Evolutionary conservation across 352 stramenopile species (phyloP).

Genomic region (Porosira glacialis): DNA sequence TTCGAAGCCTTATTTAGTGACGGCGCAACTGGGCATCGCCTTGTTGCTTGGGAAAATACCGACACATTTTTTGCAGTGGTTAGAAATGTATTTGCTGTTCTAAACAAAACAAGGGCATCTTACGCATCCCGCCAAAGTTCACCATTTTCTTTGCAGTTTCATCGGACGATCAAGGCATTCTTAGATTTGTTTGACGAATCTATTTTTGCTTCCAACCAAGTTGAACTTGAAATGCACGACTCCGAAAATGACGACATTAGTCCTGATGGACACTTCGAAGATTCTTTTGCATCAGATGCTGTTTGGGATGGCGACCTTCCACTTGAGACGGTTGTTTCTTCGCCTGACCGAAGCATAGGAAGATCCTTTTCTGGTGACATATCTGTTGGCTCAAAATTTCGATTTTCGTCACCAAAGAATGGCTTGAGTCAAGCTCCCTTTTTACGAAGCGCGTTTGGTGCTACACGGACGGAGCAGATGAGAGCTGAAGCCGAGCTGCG

Average conservation of each 20-base stretch:
- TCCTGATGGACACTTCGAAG: constrained; percentile 17
- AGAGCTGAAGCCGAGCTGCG: constrained; percentile 65
- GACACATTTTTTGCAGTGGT: no score
- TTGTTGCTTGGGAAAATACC: no score
- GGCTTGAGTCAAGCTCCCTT: constrained; percentile 39
- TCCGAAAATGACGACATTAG: constrained; percentile 12
- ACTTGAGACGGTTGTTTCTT: no score
- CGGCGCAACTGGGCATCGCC: no score
- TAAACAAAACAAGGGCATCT: constrained; percentile 44
- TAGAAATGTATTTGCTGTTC: constrained; percentile 46
- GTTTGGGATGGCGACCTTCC: constrained; percentile 2
- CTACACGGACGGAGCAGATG: constrained; percentile 71
- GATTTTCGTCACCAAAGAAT: constrained; percentile 25
- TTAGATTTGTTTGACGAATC: constrained; percentile 48
- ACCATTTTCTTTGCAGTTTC: constrained; percentile 35
- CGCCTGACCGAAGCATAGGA: no score
- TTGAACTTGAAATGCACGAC: constrained; percentile 6
- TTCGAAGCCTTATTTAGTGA: no score
- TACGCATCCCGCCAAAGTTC: constrained; percentile 34
- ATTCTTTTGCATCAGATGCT: constrained; percentile 36
- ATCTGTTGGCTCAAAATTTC: no score
- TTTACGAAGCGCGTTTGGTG: constrained; percentile 66
- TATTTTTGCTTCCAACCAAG: constrained; percentile 20
- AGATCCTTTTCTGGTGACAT: no score
- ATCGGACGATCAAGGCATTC: constrained; percentile 44